Conservation (phyloP, 2,329 filamentous ascomycete genomes). For the Aspergillus japonicus region DNA sequence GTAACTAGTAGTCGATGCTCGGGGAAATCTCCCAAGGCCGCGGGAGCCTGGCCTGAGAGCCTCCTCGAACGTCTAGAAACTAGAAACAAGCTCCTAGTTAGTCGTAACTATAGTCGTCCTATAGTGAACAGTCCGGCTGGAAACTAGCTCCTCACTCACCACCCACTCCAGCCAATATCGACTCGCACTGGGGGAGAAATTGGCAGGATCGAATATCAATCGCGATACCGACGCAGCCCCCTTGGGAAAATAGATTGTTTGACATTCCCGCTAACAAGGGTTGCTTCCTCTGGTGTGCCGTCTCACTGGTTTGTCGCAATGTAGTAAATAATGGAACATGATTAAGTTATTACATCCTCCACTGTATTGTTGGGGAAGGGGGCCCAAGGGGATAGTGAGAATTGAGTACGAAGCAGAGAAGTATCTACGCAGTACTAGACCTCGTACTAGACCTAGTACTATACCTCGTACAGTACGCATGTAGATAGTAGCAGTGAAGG, state of each 20-base stretch:
- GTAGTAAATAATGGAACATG: background rate
- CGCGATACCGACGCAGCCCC: background rate
- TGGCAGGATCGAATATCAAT: background rate
- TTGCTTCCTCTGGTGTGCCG: background rate
- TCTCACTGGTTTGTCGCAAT: background rate
- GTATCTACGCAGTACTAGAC: background rate
- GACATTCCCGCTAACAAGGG: constrained; percentile 2
- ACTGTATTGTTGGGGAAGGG: too few relatives aligned
- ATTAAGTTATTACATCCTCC: background rate
- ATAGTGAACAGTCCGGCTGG: constrained; percentile 14
- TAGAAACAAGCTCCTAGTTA: constrained; percentile 11
- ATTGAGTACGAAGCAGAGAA: background rate
- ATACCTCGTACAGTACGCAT: too few relatives aligned
- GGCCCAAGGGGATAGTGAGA: background rate
- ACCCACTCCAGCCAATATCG: constrained; percentile 3
- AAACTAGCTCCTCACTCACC: constrained; percentile 7
- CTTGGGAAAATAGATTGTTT: background rate
- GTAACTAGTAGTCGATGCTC: background rate
- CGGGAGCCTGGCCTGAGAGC: constrained; percentile 4
- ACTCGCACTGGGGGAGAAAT: background rate
- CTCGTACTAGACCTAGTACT: too few relatives aligned
- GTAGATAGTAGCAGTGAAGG: background rate
- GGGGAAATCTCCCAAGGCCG: background rate
- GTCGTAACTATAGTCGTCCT: background rate
- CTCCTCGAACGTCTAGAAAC: constrained; percentile 1